These are phyloP conservation scores for Malus hybrid DNA, from an alignment of 331 rosid genomes.

Conservation along the genomic window DNA sequence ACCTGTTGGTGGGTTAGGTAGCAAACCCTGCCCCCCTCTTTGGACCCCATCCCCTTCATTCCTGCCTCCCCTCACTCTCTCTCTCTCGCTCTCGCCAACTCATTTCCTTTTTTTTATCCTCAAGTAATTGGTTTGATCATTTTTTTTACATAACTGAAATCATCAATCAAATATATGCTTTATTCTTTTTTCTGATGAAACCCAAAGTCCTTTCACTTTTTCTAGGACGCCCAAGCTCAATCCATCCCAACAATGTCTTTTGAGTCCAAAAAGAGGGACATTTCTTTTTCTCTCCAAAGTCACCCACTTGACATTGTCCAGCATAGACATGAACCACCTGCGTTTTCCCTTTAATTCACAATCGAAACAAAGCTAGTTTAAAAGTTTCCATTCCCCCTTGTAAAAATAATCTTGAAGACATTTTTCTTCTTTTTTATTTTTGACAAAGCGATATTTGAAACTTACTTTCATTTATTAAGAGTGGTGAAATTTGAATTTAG, in stretches of 20 bases:
- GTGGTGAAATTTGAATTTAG: too few relatives aligned
- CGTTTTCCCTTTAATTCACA: constrained; percentile 19
- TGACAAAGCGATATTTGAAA: too few relatives aligned
- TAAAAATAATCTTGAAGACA: neutral
- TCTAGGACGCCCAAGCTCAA: neutral
- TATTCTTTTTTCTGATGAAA: neutral
- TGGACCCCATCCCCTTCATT: constrained; percentile 94
- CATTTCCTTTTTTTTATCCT: neutral
- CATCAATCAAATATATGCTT: neutral
- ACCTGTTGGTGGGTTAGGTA: constrained; percentile 98
- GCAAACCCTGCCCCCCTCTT: constrained; percentile 88
- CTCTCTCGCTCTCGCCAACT: constrained; percentile 1
- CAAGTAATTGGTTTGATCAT: neutral
- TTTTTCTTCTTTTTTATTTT: too few relatives aligned
- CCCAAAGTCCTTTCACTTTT: neutral
- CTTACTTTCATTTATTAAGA: too few relatives aligned
- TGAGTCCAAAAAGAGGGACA: neutral
- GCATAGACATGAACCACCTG: constrained; percentile 13
- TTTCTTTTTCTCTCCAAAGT: constrained; percentile 5
- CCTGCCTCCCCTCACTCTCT: constrained; percentile 39
- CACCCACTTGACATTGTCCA: constrained; percentile 24
- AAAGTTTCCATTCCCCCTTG: constrained; percentile 20
- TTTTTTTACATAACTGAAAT: neutral
- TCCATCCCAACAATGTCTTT: neutral
- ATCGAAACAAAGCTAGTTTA: constrained; percentile 13